These are phyloP conservation scores for Boletellus ananas DNA, from an alignment of 768 basidiomycete genomes.

Conservation along the genomic window DNA sequence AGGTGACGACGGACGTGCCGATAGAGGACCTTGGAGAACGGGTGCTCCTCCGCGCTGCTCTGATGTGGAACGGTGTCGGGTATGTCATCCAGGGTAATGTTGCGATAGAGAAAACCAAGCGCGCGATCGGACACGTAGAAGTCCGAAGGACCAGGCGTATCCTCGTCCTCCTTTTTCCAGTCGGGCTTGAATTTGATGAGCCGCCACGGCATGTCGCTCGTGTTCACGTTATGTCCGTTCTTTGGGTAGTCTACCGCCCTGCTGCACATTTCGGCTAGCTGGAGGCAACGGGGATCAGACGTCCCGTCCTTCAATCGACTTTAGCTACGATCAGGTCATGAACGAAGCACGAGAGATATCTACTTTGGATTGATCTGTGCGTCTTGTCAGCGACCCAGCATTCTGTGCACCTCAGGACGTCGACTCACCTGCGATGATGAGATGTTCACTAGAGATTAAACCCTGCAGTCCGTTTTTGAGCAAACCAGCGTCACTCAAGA, in stretches of 20 bases:
- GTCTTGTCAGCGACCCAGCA: not conserved
- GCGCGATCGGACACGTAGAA: constrained; percentile 71
- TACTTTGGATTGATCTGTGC: constrained; percentile 68
- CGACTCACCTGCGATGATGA: constrained; percentile 64
- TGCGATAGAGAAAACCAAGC: constrained; percentile 68
- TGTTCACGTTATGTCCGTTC: constrained; percentile 62
- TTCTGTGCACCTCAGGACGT: not conserved
- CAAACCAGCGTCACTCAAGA: not conserved
- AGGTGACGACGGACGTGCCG: constrained; percentile 21
- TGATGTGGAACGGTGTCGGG: constrained; percentile 15
- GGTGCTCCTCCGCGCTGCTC: constrained; percentile 30
- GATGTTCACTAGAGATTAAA: constrained; percentile 60
- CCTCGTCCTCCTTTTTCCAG: constrained; percentile 46
- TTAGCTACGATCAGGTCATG: constrained; percentile 1
- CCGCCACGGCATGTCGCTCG: constrained; percentile 47
- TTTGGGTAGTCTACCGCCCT: constrained; percentile 81
- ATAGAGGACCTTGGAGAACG: constrained; percentile 18
- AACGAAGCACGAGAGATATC: not conserved
- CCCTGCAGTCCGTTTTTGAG: constrained; percentile 43
- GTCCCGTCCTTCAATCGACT: constrained; percentile 50
- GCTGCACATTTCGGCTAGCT: constrained; percentile 53
- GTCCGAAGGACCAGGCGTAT: constrained; percentile 30
- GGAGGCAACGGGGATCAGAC: constrained; percentile 51
- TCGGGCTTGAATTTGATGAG: constrained; percentile 73
- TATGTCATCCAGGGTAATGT: constrained; percentile 45